Conservation (phyloP, 2,329 filamentous ascomycete genomes). For the Coccinonectria pachysandricola region DNA sequence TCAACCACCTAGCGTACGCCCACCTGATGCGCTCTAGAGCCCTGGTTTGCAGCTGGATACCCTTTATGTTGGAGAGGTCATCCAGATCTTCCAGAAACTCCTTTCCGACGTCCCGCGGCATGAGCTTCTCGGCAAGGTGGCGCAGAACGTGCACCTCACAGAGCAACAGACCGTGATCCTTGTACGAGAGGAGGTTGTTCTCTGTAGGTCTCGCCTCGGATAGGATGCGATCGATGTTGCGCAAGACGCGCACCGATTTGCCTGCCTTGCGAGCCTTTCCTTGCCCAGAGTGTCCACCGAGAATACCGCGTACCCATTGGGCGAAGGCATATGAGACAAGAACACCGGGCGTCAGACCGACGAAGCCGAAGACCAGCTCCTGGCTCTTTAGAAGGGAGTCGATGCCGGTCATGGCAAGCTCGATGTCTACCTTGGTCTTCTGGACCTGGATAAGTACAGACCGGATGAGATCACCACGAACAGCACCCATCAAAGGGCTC, state of each 20-base stretch:
- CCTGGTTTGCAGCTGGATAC: slow-evolving; percentile 65
- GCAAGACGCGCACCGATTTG: slow-evolving; percentile 65
- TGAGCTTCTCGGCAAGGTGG: slow-evolving; percentile 44
- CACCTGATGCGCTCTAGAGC: slow-evolving; percentile 79
- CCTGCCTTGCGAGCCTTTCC: slow-evolving; percentile 55
- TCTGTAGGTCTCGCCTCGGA: slow-evolving; percentile 58
- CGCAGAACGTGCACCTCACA: slow-evolving; percentile 83
- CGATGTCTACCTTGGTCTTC: slow-evolving; percentile 97
- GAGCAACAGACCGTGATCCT: slow-evolving; percentile 81
- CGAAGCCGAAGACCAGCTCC: slow-evolving; percentile 94
- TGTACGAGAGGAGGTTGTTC: slow-evolving; percentile 72
- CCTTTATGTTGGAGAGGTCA: slow-evolving; percentile 75
- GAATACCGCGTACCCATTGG: slow-evolving; percentile 58
- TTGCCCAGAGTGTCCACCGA: slow-evolving; percentile 62
- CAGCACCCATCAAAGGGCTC: slow-evolving; percentile 68
- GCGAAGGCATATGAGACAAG: slow-evolving; percentile 68
- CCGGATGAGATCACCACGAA: slow-evolving; percentile 78
- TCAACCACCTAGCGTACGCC: slow-evolving; percentile 75
- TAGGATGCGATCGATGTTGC: slow-evolving; percentile 79
- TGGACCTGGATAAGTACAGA: slow-evolving; percentile 93
- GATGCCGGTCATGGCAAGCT: slow-evolving; percentile 91
- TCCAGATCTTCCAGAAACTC: slow-evolving; percentile 85
- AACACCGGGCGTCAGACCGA: slow-evolving; percentile 87
- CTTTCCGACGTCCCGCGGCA: slow-evolving; percentile 65
- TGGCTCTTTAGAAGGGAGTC: slow-evolving; percentile 92